phyloP scores from a whole-genome alignment of 768 basidiomycete genomes.

The Kwoniella newhampshirensis region DNA sequence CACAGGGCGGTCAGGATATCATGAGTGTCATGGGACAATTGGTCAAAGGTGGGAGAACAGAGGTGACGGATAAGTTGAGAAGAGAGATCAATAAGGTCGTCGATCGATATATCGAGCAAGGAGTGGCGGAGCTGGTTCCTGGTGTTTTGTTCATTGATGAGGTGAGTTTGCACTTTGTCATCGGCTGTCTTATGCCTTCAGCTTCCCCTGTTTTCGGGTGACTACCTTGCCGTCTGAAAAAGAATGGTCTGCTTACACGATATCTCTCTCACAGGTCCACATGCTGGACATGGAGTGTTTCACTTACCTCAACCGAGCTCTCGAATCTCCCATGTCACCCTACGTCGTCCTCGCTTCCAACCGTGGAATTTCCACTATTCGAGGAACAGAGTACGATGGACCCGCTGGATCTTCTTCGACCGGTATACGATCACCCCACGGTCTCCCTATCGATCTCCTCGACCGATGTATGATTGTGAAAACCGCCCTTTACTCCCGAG shows the following conservation, averaged over 20 bases:
- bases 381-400: conserved; percentile 69
- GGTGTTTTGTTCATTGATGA: conserved; percentile 99
- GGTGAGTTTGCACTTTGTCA: conserved; percentile 58
- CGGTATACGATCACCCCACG: conserved; percentile 88
- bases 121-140: conserved; percentile 94
- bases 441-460: conserved; percentile 86
- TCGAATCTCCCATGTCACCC: conserved; percentile 95
- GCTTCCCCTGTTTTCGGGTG: background rate
- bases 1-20: conserved; percentile 88
- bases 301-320: conserved; percentile 91
- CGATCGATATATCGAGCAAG: conserved; percentile 94
- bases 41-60: conserved; percentile 88
- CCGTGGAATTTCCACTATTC: conserved; percentile 84
- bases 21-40: conserved; percentile 94
- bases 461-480: conserved; percentile 96
- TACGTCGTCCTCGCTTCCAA: conserved; percentile 97
- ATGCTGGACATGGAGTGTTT: conserved; percentile 99
- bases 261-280: conserved; percentile 69
- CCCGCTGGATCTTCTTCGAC: conserved; percentile 29
- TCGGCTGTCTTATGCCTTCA: background rate
- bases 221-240: background rate
- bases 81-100: conserved; percentile 97
- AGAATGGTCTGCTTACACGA: too few relatives aligned
- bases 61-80: conserved; percentile 93
- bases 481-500: conserved; percentile 76